Base-by-base conservation (phyloP, 345 rosid species). In the Eucalyptus pumila region DNA sequence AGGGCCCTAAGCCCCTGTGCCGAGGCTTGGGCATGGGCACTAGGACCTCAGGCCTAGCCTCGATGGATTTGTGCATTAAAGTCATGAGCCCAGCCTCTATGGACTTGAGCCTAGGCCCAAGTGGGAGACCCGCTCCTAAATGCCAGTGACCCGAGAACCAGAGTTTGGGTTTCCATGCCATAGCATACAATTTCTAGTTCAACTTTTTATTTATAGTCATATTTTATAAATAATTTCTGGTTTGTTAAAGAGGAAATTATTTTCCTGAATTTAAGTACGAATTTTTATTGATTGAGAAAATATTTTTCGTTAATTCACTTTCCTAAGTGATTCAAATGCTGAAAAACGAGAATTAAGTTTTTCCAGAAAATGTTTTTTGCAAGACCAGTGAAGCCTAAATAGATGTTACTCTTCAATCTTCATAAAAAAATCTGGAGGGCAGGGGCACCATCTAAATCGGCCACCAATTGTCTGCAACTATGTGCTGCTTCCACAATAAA, bases 1-100 rank as follows among this genome's bases (percentile, higher is more conserved):
- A 0, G 0, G 56, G 56, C 56, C 62, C 6, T 30, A 24, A 56
- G 62, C 62, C 27, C 30, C 1, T 0, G 30, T 56, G 62, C 13
- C 12, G 1, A 24, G 62, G 27, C 62, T 23, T 21, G 27, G 62
- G 62, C 62, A 56, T 56, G 27, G 27, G 1, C 3, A 56, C 13
- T 56, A 56, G 62, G 30, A 56, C 30, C 30, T 56, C 0, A 24
- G 3, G 62, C 62, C 27, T 56, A 21, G 62, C 30, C 62, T 56
- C 0, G 6, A 56, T 56, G 62, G 62, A 2, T 56, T 56, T 56
- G 62, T 56, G 30, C 27, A 24, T 24, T 24, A 13, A 56, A 24
- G 12, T 56, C 62, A 56, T 9, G 27, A 0, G 30, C 62, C 13
- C 12, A 56, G 1, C 62, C 30, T 56, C 62, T 56, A 56, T 56